Conservation (phyloP, 495 filamentous ascomycete species). For the Penicillium arizonense region DNA sequence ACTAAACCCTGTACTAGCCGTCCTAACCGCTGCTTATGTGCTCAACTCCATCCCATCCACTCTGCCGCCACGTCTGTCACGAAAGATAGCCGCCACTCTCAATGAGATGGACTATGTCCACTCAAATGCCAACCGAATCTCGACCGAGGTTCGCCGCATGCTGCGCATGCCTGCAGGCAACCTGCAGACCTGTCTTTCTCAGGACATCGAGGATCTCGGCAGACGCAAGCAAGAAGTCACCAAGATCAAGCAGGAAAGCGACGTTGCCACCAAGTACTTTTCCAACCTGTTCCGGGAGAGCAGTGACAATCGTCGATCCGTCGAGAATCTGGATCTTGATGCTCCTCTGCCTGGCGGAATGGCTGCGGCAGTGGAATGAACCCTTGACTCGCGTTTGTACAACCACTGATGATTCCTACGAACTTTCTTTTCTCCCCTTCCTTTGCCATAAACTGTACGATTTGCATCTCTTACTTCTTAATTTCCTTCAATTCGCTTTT, state of each 20-base stretch:
- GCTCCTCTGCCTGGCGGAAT: conserved; percentile 47
- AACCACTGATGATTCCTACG: conserved; percentile 17
- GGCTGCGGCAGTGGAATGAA: conserved; percentile 26
- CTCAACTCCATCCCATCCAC: conserved; percentile 83
- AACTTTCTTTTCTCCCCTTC: neutral
- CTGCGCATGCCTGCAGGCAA: conserved; percentile 81
- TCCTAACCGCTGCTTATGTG: conserved; percentile 72
- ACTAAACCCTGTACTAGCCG: conserved; percentile 52
- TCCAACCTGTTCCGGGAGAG: conserved; percentile 78
- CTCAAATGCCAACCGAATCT: conserved; percentile 78
- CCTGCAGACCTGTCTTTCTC: conserved; percentile 74
- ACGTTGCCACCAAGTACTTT: conserved; percentile 82
- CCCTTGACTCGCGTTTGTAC: conserved; percentile 10
- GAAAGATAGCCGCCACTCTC: conserved; percentile 79
- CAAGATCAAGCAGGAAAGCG: conserved; percentile 71
- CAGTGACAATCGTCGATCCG: conserved; percentile 64
- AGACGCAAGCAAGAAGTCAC: conserved; percentile 73
- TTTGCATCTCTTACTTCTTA: neutral
- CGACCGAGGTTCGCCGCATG: conserved; percentile 78
- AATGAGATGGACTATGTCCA: conserved; percentile 87
- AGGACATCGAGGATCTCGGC: conserved; percentile 77
- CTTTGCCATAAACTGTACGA: conserved; percentile 14
- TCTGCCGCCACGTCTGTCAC: conserved; percentile 80
- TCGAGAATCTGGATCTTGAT: conserved; percentile 81
- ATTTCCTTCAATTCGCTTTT: neutral